Evolutionary conservation across 108 stramenopile species (phyloP).

Genomic region (Asterionellopsis glacialis): DNA sequence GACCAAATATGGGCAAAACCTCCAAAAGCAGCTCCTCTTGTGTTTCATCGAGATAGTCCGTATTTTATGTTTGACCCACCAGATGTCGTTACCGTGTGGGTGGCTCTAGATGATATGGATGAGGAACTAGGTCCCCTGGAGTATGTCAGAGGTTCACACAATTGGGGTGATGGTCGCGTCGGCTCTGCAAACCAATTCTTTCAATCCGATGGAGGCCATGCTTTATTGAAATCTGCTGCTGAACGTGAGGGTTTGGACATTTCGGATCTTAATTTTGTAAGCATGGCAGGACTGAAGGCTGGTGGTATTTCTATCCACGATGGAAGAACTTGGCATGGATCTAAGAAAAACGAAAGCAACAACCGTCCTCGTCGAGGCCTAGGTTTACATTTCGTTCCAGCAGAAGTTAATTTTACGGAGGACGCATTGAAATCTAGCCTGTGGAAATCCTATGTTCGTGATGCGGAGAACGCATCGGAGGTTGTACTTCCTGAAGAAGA

Average conservation of each 20-base stretch:
- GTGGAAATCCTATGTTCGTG: constrained; percentile 57
- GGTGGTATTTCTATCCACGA: constrained; percentile 74
- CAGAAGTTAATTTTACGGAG: constrained; percentile 56
- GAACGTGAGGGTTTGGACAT: constrained; percentile 37
- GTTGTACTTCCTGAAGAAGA: constrained; percentile 46
- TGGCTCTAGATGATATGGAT: constrained; percentile 80
- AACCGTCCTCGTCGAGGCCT: constrained; percentile 56
- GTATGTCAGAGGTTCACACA: constrained; percentile 68
- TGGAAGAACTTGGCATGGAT: constrained; percentile 82
- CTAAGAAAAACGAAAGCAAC: constrained; percentile 44
- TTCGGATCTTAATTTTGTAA: constrained; percentile 33
- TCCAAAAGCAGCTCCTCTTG: constrained; percentile 58
- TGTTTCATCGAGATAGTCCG: constrained; percentile 81
- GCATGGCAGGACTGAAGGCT: constrained; percentile 54
- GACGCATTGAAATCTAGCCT: constrained; percentile 57
- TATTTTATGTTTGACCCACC: constrained; percentile 75
- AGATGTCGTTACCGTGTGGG: constrained; percentile 79
- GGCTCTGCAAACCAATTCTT: constrained; percentile 66
- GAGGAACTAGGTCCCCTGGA: constrained; percentile 74
- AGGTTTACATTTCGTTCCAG: constrained; percentile 78
- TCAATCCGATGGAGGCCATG: constrained; percentile 30
- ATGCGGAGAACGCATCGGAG: constrained; percentile 18
- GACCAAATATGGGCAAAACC: constrained; percentile 87
- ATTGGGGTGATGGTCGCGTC: constrained; percentile 54
- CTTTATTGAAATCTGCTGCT: constrained; percentile 51